Evolutionary conservation across 768 basidiomycete species (phyloP), one percentile per base, ranked within the genome.

Genomic region (Crucibulum laeve): DNA sequence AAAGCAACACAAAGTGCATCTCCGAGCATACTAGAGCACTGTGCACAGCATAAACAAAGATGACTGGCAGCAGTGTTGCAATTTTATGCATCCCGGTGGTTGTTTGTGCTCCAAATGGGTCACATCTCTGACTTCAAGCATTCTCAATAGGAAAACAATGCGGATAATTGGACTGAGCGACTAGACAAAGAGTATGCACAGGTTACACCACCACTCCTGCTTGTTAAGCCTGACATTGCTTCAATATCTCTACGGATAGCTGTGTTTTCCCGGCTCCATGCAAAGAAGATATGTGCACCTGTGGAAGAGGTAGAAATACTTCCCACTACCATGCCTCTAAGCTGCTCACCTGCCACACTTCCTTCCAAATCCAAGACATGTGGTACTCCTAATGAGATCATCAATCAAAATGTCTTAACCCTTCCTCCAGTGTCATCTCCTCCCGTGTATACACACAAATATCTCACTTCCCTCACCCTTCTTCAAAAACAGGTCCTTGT

Each of bases 401-500:
- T 66, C 39, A 70, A 72, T 40, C 45, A 53, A 26, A 65, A 68
- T 45, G 81, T 80, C 13, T 56, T 82, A 22, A 55, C 55, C 28
- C 57, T 76, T 32, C 71, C 74, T 5, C 48, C 59, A 4, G 38
- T 51, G 11, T 54, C 62, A 59, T 38, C 41, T 10, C 46, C 50
- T 25, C 68, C 74, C n/a, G 40, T 46, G 10, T 56, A 54, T 15
- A 35, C 55, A 14, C 86, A 89, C 56, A 73, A 70, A 21, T 91
- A 90, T 54, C 67, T 91, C 62, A 78, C 77, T 13, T 89, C 85
- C 22, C 57, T 89, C 47, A 68, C 79, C 22, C 49, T 88, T 15
- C 68, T 90, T 5, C 88, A 89, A 57, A 83, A 81, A 49, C 82
- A 77, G 40, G 70, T 68, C 15, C 64, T 91, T 2, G 71, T 83